Percentiles rank a stretch among this genome's conserved stretches.
phyloP scores from a whole-genome alignment of 2,329 filamentous ascomycete species.

The Penicillium polonicum region DNA sequence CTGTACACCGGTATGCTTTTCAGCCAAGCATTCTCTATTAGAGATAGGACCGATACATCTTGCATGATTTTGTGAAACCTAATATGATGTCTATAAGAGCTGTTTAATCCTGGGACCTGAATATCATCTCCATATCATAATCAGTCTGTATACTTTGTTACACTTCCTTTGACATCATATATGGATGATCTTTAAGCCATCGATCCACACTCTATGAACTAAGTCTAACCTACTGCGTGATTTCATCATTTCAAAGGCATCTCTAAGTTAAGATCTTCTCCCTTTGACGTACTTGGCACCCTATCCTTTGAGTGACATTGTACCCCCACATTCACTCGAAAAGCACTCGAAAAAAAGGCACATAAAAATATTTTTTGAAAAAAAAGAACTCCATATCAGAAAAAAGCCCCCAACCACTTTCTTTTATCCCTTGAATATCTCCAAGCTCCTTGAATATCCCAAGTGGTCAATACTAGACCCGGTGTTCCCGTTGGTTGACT shows the following conservation, averaged over 20 bases:
- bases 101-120: neutral
- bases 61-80: conserved; percentile 1
- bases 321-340: neutral
- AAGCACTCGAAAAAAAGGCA: too few relatives aligned
- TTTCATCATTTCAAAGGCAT: conserved; percentile 6
- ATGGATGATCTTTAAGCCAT: conserved; percentile 9
- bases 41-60: conserved; percentile 1
- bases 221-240: neutral
- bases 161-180: conserved; percentile 9
- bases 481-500: conserved; percentile 19
- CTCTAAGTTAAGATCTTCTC: neutral
- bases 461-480: conserved; percentile 7
- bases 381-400: neutral
- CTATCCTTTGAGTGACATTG: neutral
- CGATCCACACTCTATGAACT: conserved; percentile 9
- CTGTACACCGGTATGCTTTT: neutral
- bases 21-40: conserved; percentile 11
- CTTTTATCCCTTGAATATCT: neutral
- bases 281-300: neutral
- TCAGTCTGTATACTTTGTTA: neutral
- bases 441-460: neutral
- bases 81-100: neutral
- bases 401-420: neutral
- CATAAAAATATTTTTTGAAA: neutral
- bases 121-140: neutral